A percentile compares a stretch with the other conserved stretches of the same genome.
phyloP scores from a whole-genome alignment of 371 early-diverging fungal species.

The Rhizoclosmatium hyalinum region DNA sequence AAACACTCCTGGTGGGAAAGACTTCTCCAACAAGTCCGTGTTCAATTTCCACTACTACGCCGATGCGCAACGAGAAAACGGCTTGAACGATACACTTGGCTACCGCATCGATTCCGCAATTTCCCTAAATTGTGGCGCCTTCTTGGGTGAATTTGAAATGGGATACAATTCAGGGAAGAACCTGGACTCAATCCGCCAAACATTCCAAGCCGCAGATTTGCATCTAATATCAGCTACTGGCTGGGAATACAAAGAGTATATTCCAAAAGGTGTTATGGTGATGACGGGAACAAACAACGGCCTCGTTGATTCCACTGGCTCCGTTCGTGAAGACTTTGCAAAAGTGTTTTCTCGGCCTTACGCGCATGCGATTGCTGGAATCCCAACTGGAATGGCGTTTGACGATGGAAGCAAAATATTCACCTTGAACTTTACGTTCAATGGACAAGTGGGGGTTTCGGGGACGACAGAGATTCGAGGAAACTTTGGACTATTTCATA shows the following conservation, averaged over 20 bases:
- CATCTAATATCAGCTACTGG: constrained; percentile 12
- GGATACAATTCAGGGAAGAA: neutral
- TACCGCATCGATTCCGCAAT: constrained; percentile 17
- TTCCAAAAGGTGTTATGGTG: neutral
- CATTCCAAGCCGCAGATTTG: constrained; percentile 7
- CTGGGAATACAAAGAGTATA: constrained; percentile 36
- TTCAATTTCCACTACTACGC: constrained; percentile 27
- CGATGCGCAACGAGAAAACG: neutral
- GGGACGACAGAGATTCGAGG: constrained; percentile 23
- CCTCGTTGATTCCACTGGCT: constrained; percentile 27
- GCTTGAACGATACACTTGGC: constrained; percentile 13
- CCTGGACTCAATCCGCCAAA: neutral
- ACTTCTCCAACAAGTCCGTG: constrained; percentile 20
- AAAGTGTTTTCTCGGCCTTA: constrained; percentile 28
- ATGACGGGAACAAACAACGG: constrained; percentile 33
- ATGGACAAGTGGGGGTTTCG: constrained; percentile 3
- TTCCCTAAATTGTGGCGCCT: constrained; percentile 25
- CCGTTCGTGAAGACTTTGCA: constrained; percentile 31
- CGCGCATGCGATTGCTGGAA: constrained; percentile 39
- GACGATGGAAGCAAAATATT: constrained; percentile 26
- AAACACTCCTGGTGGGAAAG: constrained; percentile 51
- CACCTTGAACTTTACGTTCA: constrained; percentile 3
- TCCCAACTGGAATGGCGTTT: constrained; percentile 25
- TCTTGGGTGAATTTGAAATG: constrained; percentile 41
- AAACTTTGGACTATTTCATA: constrained; percentile 9